Evolutionary conservation across 106 monocot genomes (phyloP), one percentile per base, ranked within the genome.

Genomic region (Allium fistulosum): DNA sequence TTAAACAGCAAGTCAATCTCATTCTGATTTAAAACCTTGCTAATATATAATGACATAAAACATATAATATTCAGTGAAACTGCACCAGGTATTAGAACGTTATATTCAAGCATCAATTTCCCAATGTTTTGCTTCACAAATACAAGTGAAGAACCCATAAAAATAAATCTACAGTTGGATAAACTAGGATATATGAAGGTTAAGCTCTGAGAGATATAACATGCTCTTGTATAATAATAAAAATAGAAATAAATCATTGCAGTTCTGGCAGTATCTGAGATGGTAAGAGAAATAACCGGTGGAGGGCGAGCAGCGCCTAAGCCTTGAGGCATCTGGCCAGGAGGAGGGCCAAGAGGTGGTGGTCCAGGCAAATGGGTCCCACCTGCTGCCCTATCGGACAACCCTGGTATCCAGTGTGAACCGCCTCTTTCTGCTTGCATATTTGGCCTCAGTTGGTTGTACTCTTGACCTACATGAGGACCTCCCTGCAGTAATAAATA

Each of bases 351-450:
- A 73, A 7, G 53, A 8, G 77, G 67, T 5, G 71, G 71, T 17
- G 59, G 80, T 9, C 78, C 84, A 0, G 77, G 78, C 26, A 75
- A 62, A 49, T 80, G 84, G 8, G 66, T 8, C 14, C 88, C 85
- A 51, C 63, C 15, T 15, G 57, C 18, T 14, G 74, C 68, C 53
- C 67, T 77, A 50, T 92, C 92, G 27, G 75, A 26, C 4, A 61
- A 66, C 37, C 82, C 77, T 49, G 73, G 66, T 16, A 55, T 57
- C 85, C 87, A 88, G 37, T 76, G 80, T 48, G 37, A 37, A 1
- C 37, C 37, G 37, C 71, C 81, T 71, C 82, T 80, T 49, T 88
- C 92, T 8, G 63, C 70, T 61, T 88, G 83, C 73, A 85, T 76
- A 45, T 78, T 73, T 11, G 65, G 62, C 49, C 79, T 69, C n/a